Evolutionary conservation across 2,329 filamentous ascomycete genomes (phyloP).

Genomic region (Monosporascus sp.): DNA sequence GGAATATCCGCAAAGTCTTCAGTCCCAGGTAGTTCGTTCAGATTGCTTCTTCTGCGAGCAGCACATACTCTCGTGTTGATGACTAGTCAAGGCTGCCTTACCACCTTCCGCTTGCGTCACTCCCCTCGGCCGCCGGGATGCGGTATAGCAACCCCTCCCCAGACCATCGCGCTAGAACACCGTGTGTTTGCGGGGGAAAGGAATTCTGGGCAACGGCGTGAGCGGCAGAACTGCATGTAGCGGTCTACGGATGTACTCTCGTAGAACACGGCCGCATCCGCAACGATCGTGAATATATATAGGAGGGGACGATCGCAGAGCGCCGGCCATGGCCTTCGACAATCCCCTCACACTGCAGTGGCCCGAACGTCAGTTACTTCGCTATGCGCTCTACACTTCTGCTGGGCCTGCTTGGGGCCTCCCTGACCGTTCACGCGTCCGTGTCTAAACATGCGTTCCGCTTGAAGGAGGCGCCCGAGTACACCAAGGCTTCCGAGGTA

Average conservation of each 20-base stretch:
- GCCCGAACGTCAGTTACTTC: not conserved
- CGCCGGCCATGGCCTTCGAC: not conserved
- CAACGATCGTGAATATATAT: not conserved
- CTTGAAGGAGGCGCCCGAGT: constrained; percentile 5
- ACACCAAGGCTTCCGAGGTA: constrained; percentile 12
- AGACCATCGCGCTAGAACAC: not conserved
- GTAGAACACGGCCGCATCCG: no score
- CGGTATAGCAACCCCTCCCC: not conserved
- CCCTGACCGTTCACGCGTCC: constrained; percentile 2
- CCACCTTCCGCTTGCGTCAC: not conserved
- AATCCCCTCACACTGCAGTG: not conserved
- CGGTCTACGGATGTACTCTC: no score
- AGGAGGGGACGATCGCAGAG: not conserved
- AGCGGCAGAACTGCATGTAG: no score
- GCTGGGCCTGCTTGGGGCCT: constrained; percentile 5
- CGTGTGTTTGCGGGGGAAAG: not conserved
- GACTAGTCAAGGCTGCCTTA: no score
- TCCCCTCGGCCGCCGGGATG: not conserved
- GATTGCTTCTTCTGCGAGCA: no score
- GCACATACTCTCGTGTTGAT: no score
- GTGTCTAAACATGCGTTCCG: constrained; percentile 12
- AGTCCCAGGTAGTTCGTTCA: no score
- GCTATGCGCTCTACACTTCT: not conserved
- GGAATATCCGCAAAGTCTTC: no score
- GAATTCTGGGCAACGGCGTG: no score